Percentiles rank a stretch among this genome's conserved stretches.
These are phyloP conservation scores for Xenosphaeropsis pyriputrescens DNA, from an alignment of 2,329 filamentous ascomycete species.

Conservation along the genomic window DNA sequence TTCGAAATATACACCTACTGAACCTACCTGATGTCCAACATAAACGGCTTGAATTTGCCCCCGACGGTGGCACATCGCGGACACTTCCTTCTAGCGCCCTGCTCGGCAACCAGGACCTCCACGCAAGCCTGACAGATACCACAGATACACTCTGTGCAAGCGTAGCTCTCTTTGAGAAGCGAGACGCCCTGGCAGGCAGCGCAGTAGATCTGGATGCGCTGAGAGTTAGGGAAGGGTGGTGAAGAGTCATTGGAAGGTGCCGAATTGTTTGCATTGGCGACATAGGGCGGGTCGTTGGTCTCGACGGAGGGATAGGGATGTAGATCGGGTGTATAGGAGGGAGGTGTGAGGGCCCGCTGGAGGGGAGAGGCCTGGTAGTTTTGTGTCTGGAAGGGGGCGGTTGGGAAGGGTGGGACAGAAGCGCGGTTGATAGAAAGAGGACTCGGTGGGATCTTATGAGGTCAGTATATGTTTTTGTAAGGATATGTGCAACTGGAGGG, in stretches of 20 bases:
- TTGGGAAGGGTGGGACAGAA: slow-evolving; percentile 44
- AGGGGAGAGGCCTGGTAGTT: slow-evolving; percentile 81
- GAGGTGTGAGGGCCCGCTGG: slow-evolving; percentile 81
- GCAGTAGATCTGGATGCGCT: slow-evolving; percentile 81
- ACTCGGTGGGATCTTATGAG: slow-evolving; percentile 44
- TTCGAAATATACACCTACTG: too few species aligned
- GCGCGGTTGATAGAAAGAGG: slow-evolving; percentile 47
- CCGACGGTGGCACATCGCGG: slow-evolving; percentile 68
- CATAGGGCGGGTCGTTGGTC: slow-evolving; percentile 36
- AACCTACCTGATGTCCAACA: slow-evolving; percentile 57
- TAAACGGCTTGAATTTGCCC: slow-evolving; percentile 71
- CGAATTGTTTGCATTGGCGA: slow-evolving; percentile 56
- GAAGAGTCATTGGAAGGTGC: slow-evolving; percentile 56
- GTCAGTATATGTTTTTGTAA: slow-evolving; percentile 7
- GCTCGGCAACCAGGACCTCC: slow-evolving; percentile 61
- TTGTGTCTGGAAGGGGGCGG: slow-evolving; percentile 46
- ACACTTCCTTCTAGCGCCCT: slow-evolving; percentile 63
- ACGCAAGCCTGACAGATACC: slow-evolving; percentile 84
- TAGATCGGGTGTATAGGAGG: slow-evolving; percentile 48
- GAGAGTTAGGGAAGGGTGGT: slow-evolving; percentile 49
- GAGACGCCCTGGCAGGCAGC: slow-evolving; percentile 72
- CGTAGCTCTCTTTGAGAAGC: slow-evolving; percentile 69
- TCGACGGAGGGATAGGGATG: slow-evolving; percentile 88
- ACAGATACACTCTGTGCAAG: slow-evolving; percentile 92
- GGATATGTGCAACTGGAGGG: slow-evolving; percentile 23